phyloP scores from a whole-genome alignment of 768 basidiomycete species.

The Lactarius trivialis region DNA sequence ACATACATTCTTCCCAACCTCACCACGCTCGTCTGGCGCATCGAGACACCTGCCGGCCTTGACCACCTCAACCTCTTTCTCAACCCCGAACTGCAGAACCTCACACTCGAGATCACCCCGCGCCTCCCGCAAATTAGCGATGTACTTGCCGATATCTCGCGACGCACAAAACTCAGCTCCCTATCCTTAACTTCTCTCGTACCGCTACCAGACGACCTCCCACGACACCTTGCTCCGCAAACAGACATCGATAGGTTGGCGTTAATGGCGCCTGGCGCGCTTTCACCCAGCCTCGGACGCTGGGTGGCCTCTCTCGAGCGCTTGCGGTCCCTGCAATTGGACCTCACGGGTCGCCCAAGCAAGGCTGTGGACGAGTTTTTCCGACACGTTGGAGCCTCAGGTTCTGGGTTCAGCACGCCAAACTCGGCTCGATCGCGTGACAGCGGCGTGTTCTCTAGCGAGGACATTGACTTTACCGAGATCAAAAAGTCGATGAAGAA shows the following conservation, averaged over 20 bases:
- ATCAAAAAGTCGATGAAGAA: slow-evolving; percentile 64
- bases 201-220: slow-evolving; percentile 64
- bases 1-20: slow-evolving; percentile 65
- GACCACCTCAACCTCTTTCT: slow-evolving; percentile 62
- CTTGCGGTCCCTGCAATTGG: slow-evolving; percentile 60
- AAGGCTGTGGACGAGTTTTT: slow-evolving; percentile 79
- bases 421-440: slow-evolving; percentile 62
- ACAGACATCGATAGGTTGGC: slow-evolving; percentile 52
- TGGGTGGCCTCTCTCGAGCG: slow-evolving; percentile 63
- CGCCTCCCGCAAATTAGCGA: slow-evolving; percentile 50
- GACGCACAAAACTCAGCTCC: slow-evolving; percentile 53
- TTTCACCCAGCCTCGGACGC: slow-evolving; percentile 61
- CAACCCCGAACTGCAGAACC: slow-evolving; percentile 50
- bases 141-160: slow-evolving; percentile 60
- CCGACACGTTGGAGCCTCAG: slow-evolving; percentile 48
- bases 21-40: slow-evolving; percentile 65
- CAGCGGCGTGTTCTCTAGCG: slow-evolving; percentile 71
- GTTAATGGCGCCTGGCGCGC: slow-evolving; percentile 68
- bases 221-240: slow-evolving; percentile 56
- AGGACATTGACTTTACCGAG: slow-evolving; percentile 71
- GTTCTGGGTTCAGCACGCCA: slow-evolving; percentile 67
- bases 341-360: slow-evolving; percentile 59
- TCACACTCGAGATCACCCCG: slow-evolving; percentile 58
- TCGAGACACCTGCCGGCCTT: slow-evolving; percentile 57
- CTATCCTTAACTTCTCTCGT: slow-evolving; percentile 68